These are phyloP conservation scores for Aspergillus sp. DNA, from an alignment of 2,329 filamentous ascomycete genomes.

Conservation along the genomic window DNA sequence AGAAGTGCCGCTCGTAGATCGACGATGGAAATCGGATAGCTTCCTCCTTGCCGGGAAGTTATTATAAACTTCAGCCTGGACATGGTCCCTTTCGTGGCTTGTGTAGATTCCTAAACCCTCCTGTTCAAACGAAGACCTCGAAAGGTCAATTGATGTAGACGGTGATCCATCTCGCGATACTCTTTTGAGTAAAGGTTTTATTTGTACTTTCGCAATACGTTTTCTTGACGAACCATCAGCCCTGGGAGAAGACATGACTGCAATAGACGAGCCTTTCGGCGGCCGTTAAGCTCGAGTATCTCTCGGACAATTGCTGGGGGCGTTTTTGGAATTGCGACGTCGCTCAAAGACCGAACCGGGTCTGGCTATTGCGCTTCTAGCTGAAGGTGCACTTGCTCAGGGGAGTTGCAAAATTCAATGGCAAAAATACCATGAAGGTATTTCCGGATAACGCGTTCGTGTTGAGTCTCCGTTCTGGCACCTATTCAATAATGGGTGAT, in stretches of 20 bases:
- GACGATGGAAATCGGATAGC: constrained; percentile 46
- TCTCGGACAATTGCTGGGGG: no score
- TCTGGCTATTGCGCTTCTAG: background rate
- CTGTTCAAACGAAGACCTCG: constrained; percentile 56
- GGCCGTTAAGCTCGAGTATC: background rate
- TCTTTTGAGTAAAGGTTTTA: constrained; percentile 58
- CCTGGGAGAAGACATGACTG: constrained; percentile 20
- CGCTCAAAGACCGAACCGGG: background rate
- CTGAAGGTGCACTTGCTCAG: background rate
- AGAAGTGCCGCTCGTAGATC: constrained; percentile 57
- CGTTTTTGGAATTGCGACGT: background rate
- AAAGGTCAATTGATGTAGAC: constrained; percentile 53
- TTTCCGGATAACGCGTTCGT: background rate
- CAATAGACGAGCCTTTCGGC: constrained; percentile 16
- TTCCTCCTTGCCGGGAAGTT: constrained; percentile 38
- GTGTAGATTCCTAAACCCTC: constrained; percentile 57
- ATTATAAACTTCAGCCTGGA: constrained; percentile 41
- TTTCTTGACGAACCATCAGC: constrained; percentile 20
- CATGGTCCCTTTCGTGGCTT: constrained; percentile 30
- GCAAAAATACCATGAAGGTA: background rate
- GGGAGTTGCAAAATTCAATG: background rate
- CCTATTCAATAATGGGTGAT: background rate
- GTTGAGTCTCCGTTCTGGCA: background rate
- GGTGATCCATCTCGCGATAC: constrained; percentile 50
- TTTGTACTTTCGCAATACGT: constrained; percentile 38